These are phyloP conservation scores for Penicillium occitanis DNA, from an alignment of 2,329 filamentous ascomycete species.

Conservation along the genomic window DNA sequence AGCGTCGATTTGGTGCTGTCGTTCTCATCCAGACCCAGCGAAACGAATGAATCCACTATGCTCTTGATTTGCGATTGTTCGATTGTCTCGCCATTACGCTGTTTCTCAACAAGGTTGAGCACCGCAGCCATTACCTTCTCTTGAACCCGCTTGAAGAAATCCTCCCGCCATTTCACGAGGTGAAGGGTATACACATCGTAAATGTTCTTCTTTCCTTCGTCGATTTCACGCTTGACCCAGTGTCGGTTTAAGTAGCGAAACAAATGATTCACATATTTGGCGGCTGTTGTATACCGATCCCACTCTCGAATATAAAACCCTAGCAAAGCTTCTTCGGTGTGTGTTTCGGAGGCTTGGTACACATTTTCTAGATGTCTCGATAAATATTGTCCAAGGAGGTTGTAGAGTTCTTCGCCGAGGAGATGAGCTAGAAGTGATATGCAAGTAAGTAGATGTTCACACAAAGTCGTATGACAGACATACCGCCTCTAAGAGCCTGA, in stretches of 20 bases:
- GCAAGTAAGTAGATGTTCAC: slow-evolving; percentile 25
- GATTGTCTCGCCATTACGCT: slow-evolving; percentile 95
- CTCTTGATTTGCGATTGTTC: slow-evolving; percentile 96
- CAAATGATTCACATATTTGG: slow-evolving; percentile 95
- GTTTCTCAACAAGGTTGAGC: slow-evolving; percentile 91
- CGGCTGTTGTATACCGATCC: slow-evolving; percentile 91
- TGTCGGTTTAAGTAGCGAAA: slow-evolving; percentile 96
- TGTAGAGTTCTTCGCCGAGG: slow-evolving; percentile 92
- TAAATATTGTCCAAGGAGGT: slow-evolving; percentile 84
- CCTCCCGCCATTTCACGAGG: slow-evolving; percentile 89
- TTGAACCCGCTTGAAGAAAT: slow-evolving; percentile 82
- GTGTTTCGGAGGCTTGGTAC: slow-evolving; percentile 69
- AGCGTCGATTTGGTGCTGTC: slow-evolving; percentile 92
- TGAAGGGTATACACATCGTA: slow-evolving; percentile 98
- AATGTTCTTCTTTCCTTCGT: slow-evolving; percentile 96
- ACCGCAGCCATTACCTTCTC: slow-evolving; percentile 93
- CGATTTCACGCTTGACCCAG: slow-evolving; percentile 98
- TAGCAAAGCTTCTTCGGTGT: slow-evolving; percentile 86
- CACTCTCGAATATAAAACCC: slow-evolving; percentile 95
- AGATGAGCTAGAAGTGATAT: slow-evolving; percentile 68
- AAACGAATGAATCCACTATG: slow-evolving; percentile 95
- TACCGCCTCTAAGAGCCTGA: slow-evolving; percentile 71
- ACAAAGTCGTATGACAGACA: slow-evolving; percentile 23
- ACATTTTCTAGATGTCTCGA: slow-evolving; percentile 72
- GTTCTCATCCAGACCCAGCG: slow-evolving; percentile 86